Evolutionary conservation across 2,329 filamentous ascomycete genomes (phyloP).

Genomic region (Corniculantispora saksenae): DNA sequence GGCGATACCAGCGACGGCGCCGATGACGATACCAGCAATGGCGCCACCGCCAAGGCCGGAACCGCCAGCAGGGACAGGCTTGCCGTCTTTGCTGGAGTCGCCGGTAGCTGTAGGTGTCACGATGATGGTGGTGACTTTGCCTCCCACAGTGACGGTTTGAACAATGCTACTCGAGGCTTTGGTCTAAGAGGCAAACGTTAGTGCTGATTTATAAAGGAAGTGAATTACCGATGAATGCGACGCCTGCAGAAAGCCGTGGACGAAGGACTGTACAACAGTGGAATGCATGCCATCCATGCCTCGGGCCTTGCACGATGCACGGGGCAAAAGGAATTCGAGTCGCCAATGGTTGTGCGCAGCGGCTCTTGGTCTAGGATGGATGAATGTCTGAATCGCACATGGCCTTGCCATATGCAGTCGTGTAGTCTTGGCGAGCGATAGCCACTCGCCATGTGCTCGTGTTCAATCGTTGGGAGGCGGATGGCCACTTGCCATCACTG

Average conservation of each 20-base stretch:
- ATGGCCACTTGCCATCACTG: not conserved
- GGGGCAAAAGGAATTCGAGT: too few species aligned
- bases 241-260: not conserved
- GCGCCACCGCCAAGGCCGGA: constrained; percentile 45
- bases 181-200: not conserved
- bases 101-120: constrained; percentile 44
- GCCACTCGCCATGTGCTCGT: too few species aligned
- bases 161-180: constrained; percentile 27
- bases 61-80: constrained; percentile 22
- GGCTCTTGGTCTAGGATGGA: too few species aligned
- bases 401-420: too few species aligned
- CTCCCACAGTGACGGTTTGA: constrained; percentile 57
- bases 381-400: too few species aligned
- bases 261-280: too few species aligned
- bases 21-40: constrained; percentile 55
- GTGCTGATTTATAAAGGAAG: not conserved
- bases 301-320: too few species aligned
- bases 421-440: too few species aligned
- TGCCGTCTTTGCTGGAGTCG: constrained; percentile 25
- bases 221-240: not conserved
- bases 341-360: too few species aligned
- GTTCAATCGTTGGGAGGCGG: too few species aligned
- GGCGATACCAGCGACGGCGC: constrained; percentile 45
- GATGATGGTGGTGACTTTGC: constrained; percentile 56
- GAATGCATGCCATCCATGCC: too few species aligned